phyloP scores from a whole-genome alignment of 805 yeast species.

The Scheffersomyces lignosus region DNA sequence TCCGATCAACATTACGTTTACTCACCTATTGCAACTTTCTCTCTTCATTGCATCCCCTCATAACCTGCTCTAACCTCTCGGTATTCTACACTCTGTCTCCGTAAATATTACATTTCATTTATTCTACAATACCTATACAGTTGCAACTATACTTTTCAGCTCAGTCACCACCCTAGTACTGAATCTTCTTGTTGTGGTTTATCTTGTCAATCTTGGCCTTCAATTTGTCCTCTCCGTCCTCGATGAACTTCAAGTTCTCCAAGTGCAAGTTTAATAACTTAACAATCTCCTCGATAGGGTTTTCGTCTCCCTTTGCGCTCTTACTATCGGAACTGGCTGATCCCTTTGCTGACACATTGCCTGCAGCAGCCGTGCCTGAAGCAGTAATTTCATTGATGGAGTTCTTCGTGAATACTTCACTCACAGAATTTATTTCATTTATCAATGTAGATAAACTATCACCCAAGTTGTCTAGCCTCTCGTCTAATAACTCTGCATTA shows the following conservation, averaged over 20 bases:
- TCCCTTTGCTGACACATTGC: slow-evolving; percentile 16
- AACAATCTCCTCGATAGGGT: slow-evolving; percentile 66
- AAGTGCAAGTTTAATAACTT: slow-evolving; percentile 83
- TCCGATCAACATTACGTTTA: too few species aligned
- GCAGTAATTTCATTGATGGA: slow-evolving; percentile 38
- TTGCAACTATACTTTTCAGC: too few species aligned
- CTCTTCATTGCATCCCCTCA: too few species aligned
- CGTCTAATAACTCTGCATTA: slow-evolving; percentile 82
- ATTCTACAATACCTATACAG: too few species aligned
- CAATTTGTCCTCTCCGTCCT: slow-evolving; percentile 65
- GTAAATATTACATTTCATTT: too few species aligned
- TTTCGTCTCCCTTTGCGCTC: slow-evolving; percentile 25
- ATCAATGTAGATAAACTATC: slow-evolving; percentile 73
- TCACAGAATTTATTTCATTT: slow-evolving; percentile 78
- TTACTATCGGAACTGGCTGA: slow-evolving; percentile 21
- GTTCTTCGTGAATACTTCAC: slow-evolving; percentile 71
- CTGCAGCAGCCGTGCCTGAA: slow-evolving; percentile 1
- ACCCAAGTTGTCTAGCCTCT: slow-evolving; percentile 75
- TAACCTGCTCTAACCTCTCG: too few species aligned
- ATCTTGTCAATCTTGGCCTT: slow-evolving; percentile 60
- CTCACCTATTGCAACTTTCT: too few species aligned
- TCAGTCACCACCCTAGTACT: too few species aligned
- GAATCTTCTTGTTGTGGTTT: slow-evolving; percentile 1
- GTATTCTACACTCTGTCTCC: too few species aligned
- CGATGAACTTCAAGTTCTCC: slow-evolving; percentile 86